Base-by-base conservation (phyloP, 2,329 filamentous ascomycete species). In the Pochonia chlamydosporia region DNA sequence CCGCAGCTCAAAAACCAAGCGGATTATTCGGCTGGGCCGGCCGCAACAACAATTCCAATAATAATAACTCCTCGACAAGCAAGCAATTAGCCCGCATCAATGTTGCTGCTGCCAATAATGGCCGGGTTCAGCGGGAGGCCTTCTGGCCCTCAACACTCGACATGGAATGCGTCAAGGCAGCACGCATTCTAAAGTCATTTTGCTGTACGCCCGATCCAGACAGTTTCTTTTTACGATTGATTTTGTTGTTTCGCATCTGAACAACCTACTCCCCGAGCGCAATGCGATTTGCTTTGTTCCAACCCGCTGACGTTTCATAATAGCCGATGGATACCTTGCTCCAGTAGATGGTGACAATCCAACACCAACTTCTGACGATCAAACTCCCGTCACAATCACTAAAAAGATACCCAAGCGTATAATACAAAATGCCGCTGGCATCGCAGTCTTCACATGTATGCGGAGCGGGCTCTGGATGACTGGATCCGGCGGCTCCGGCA, bases 401-500 rank as follows among this genome's bases (percentile, higher is more conserved):
- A 89, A 92, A 68, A 93, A 90, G 70, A 96, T 97, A 24, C 92
- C 92, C 1, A 73, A 84, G 48, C 79, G 85, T 60, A 89, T 96
- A 48, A 89, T 97, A 56, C 82, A 87, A 61, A 88, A 93, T 68
- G 90, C 91, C 24, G 89, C 92, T 56, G 92, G 89, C 10, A 78
- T 97, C 49, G 91, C 89, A 46, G 88, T 97, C 56, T 96, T 96
- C 70, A 96, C 91, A 1, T 95, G 89, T 25, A 95, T 96, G 89
- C 84, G 92, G 50, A 92, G 89, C 13, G 92, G 92, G 11, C 72
- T 96, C 26, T 96, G 91, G 87, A 77, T 95, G 56, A 92, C 88
- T 40, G 92, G 92, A 40, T 91, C 90, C 14, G 91, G 91, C 24
- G 92, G 92, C 33, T 92, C 89, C 48, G 92, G 92, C 43, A 79